Evolutionary conservation across 129 eudicot species (phyloP).

Genomic region (Lactuca saligna): DNA sequence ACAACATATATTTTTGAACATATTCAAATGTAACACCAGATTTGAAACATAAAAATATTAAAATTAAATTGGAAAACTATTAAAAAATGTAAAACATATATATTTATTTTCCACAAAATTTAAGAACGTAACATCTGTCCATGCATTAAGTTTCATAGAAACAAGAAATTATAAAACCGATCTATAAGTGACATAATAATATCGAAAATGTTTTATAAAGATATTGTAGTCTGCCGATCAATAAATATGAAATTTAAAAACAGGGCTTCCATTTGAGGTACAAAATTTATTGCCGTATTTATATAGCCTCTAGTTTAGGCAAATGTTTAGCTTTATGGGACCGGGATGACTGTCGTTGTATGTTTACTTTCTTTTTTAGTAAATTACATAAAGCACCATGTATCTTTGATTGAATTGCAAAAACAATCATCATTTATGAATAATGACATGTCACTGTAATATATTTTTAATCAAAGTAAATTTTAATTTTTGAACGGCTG

Average conservation of each 20-base stretch:
- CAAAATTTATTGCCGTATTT: slow-evolving; percentile 16
- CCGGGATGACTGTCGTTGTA: slow-evolving; percentile 24
- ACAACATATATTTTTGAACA: no score
- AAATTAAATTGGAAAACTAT: no score
- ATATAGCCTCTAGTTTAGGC: slow-evolving; percentile 26
- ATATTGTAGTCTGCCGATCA: not conserved
- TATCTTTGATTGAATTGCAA: not conserved
- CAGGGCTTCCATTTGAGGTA: slow-evolving; percentile 17
- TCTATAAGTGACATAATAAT: not conserved
- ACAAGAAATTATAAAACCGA: no score
- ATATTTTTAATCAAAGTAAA: no score
- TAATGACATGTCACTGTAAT: not conserved
- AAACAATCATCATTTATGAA: not conserved
- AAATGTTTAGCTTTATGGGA: slow-evolving; percentile 24
- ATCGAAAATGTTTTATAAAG: not conserved
- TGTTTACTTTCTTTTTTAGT: not conserved
- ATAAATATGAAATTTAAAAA: not conserved
- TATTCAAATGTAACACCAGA: no score
- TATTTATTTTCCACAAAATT: no score
- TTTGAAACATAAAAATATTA: no score
- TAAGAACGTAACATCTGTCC: no score
- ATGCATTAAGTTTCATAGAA: no score
- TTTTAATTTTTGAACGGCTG: no score
- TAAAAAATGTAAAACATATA: no score
- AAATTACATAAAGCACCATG: slow-evolving; percentile 7